Evolutionary conservation across 2,329 filamentous ascomycete species (phyloP).

Genomic region (Stemphylium vesicarium): DNA sequence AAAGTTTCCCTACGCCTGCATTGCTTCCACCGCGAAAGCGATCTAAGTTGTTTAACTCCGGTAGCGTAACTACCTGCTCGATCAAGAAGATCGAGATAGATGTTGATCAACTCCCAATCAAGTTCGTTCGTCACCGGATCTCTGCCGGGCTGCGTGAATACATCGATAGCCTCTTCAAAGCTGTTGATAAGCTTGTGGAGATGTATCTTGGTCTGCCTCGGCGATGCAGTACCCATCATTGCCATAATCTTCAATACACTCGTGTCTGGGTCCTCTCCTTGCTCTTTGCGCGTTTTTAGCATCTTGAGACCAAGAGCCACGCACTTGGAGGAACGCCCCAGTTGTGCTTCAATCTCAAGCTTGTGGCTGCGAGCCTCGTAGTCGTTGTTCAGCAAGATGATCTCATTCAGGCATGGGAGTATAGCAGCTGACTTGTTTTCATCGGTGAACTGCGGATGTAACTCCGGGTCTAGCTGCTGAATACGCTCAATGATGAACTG

Average conservation of each 20-base stretch:
- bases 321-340: constrained; percentile 43
- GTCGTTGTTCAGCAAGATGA: constrained; percentile 61
- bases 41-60: constrained; percentile 73
- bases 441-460: constrained; percentile 38
- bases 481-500: constrained; percentile 63
- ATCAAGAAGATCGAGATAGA: constrained; percentile 82
- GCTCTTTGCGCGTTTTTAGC: constrained; percentile 58
- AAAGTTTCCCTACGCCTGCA: constrained; percentile 74
- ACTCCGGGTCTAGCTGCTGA: constrained; percentile 50
- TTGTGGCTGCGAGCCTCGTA: constrained; percentile 62
- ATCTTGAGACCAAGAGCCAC: constrained; percentile 58
- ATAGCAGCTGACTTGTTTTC: constrained; percentile 36
- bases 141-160: constrained; percentile 53
- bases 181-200: constrained; percentile 56
- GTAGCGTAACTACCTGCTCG: constrained; percentile 67
- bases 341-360: constrained; percentile 61
- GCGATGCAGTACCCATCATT: constrained; percentile 60
- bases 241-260: constrained; percentile 63
- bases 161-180: constrained; percentile 60
- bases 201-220: constrained; percentile 54
- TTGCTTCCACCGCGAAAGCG: constrained; percentile 80
- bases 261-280: constrained; percentile 50
- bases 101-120: constrained; percentile 82
- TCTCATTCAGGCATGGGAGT: constrained; percentile 49
- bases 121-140: constrained; percentile 55